Evolutionary conservation across 106 monocot genomes (phyloP), one percentile per base, ranked within the genome.

Genomic region (Narthecium ossifragum): DNA sequence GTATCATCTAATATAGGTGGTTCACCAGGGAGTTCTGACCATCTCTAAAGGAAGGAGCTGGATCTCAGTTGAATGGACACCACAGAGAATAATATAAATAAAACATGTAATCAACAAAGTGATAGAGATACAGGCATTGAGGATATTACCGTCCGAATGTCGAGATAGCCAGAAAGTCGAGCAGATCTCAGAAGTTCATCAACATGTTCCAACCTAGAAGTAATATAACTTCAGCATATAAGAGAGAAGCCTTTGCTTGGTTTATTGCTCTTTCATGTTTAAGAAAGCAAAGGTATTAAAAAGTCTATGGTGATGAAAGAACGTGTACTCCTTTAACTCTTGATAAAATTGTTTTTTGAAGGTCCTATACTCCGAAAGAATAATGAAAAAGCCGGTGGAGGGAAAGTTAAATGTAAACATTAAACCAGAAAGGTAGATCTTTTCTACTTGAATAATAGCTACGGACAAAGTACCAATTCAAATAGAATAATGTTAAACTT

Each of bases 1-100:
- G 24, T 40, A 70, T 89, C 93, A 72, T 93, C 93, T 73, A 93
- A 43, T 18, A 93, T 83, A 34, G 93, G 93, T 57, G 89, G 93
- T 65, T 93, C 93, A 57, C 85, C 89, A 32, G 93, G 93, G 60
- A 89, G 80, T 64, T 79, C 66, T 46, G 80, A 63, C 93, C 93
- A 94, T 75, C 93, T 82, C 93, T 94, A 40, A 10, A 65, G 14
- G 21, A 57, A 20, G 34, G 17, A 43, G 18, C 43, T 37, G 18
- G 12, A 18, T 43, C 14, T 43, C 43, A 6, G 12, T 43, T 43
- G 18, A 43, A 6, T 43, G 43, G 43, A 2, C 50, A 8, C 34
- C 15, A 27, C 26, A 31, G 8, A 8, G 28, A 24, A 0, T 22
- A 28, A 31, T 4, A 30, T 20, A 18, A 76, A 31, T 7, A 15